These are phyloP conservation scores for Rhynchosporium agropyri DNA, from an alignment of 2,329 filamentous ascomycete genomes.

Conservation along the genomic window DNA sequence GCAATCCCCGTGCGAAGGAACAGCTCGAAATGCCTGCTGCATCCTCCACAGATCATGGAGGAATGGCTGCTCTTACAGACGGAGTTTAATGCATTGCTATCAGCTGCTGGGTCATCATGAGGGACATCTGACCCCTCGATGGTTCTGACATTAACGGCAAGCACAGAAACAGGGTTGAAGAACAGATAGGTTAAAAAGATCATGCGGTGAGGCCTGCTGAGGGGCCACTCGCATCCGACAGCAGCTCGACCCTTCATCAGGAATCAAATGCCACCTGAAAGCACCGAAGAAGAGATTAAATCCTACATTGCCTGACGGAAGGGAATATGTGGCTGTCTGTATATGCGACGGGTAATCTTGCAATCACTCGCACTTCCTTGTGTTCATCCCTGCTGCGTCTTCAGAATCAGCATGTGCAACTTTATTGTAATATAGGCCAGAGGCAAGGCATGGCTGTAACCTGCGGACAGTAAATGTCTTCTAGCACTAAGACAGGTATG, in stretches of 20 bases:
- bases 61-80: not conserved
- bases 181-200: not conserved
- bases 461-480: slow-evolving; percentile 9
- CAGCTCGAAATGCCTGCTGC: not conserved
- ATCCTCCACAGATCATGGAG: no score
- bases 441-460: slow-evolving; percentile 14
- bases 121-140: slow-evolving; percentile 6
- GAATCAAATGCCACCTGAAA: slow-evolving; percentile 8
- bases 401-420: slow-evolving; percentile 19
- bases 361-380: slow-evolving; percentile 16
- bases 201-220: slow-evolving; percentile 2
- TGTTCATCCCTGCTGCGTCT: not conserved
- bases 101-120: not conserved
- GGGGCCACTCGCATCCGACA: not conserved
- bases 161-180: not conserved
- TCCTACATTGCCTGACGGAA: slow-evolving; percentile 15
- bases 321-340: slow-evolving; percentile 1
- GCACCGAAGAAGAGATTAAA: slow-evolving; percentile 7
- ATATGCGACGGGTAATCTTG: slow-evolving; percentile 15
- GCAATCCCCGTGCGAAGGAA: not conserved
- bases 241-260: not conserved
- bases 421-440: slow-evolving; percentile 28
- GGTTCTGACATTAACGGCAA: not conserved
- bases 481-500: slow-evolving; percentile 16
- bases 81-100: not conserved